Percentiles rank a stretch among this genome's conserved stretches.
Evolutionary conservation across 805 yeast genomes (phyloP).

Genomic region (Isabelozyma gotoi): DNA sequence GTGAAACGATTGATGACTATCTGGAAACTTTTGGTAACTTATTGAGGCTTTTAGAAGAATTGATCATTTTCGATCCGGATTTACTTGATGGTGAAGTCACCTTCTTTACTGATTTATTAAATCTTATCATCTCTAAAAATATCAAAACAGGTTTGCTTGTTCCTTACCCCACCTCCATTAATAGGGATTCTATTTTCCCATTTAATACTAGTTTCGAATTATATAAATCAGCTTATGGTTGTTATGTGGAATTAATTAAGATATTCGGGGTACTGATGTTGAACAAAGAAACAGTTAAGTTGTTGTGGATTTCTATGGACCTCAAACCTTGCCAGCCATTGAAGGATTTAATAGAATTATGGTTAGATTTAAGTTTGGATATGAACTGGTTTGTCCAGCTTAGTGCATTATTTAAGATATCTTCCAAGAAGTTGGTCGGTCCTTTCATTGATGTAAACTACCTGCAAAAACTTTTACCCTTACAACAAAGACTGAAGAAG

Average conservation of each 20-base stretch:
- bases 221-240: constrained; percentile 48
- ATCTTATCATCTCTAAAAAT: constrained; percentile 31
- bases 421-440: constrained; percentile 42
- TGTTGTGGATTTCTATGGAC: constrained; percentile 61
- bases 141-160: constrained; percentile 34
- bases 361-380: constrained; percentile 55
- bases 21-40: constrained; percentile 20
- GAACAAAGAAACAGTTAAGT: constrained; percentile 44
- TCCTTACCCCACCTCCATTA: constrained; percentile 37
- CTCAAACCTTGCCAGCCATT: constrained; percentile 47
- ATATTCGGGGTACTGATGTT: constrained; percentile 47
- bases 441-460: constrained; percentile 37
- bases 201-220: constrained; percentile 41
- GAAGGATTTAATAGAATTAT: constrained; percentile 48
- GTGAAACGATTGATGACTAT: constrained; percentile 23
- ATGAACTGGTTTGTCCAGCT: constrained; percentile 60
- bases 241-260: constrained; percentile 60
- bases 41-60: constrained; percentile 31
- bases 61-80: constrained; percentile 37
- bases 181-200: constrained; percentile 43
- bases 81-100: constrained; percentile 31
- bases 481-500: constrained; percentile 34
- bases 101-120: constrained; percentile 26
- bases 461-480: constrained; percentile 41
- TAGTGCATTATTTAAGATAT: constrained; percentile 47